Conservation (phyloP, 495 filamentous ascomycete species). For the Podospora sp. region DNA sequence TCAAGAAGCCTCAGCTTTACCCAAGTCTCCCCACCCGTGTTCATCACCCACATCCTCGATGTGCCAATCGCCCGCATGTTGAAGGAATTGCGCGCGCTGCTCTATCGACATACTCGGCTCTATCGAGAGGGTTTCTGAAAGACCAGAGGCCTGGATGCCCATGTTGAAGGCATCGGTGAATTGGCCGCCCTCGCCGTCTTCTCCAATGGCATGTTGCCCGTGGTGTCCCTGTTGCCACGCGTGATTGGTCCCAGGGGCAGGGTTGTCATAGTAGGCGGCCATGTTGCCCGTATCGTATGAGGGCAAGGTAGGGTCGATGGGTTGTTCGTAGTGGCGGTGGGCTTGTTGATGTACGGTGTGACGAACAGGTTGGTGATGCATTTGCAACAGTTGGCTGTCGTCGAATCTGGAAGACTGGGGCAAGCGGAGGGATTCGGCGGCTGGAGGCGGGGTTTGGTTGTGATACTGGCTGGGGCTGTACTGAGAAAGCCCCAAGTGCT, state of each 20-base stretch:
- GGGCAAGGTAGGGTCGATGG: conserved; percentile 36
- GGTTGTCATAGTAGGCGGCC: conserved; percentile 23
- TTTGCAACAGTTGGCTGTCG: conserved; percentile 14
- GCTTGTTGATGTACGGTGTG: background rate
- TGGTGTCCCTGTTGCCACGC: conserved; percentile 22
- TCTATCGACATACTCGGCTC: conserved; percentile 26
- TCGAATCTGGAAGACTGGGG: conserved; percentile 3
- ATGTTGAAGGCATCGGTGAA: conserved; percentile 23
- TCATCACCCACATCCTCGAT: conserved; percentile 36
- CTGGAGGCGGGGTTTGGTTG: conserved; percentile 10
- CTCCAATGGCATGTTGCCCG: conserved; percentile 23
- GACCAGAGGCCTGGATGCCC: conserved; percentile 6
- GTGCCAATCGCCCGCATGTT: conserved; percentile 34
- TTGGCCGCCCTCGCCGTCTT: conserved; percentile 25
- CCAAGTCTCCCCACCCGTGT: conserved; percentile 33
- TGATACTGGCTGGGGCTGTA: conserved; percentile 28
- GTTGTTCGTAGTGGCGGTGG: conserved; percentile 27
- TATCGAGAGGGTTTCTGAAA: conserved; percentile 31
- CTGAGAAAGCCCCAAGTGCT: conserved; percentile 22
- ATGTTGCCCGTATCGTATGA: conserved; percentile 23
- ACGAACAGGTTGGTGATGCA: conserved; percentile 9
- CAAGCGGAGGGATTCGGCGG: background rate
- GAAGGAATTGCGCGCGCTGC: conserved; percentile 27
- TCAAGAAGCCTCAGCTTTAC: conserved; percentile 18
- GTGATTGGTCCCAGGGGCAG: conserved; percentile 15